A percentile compares a stretch with the other conserved stretches of the same genome.
These are phyloP conservation scores for Vitis hybrid DNA, from an alignment of 177 flowering plant genomes.

Conservation along the genomic window DNA sequence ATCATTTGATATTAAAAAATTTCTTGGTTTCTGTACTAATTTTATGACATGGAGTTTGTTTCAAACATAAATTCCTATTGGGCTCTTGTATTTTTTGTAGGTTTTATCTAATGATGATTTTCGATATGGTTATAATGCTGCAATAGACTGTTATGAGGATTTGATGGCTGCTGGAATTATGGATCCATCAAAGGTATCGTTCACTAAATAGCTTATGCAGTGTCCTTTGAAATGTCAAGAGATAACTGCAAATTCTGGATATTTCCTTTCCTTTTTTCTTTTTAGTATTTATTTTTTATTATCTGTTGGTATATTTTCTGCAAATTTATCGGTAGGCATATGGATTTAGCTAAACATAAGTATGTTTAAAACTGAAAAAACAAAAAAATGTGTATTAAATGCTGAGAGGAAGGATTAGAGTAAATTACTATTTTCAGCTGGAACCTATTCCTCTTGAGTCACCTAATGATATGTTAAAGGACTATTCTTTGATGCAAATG, in stretches of 20 bases:
- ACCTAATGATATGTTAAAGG: neutral
- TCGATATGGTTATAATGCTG: conserved; percentile 81
- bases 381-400: too few relatives aligned
- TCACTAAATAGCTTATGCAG: neutral
- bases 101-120: conserved; percentile 51
- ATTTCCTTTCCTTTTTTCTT: too few relatives aligned
- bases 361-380: too few relatives aligned
- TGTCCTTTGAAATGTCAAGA: too few relatives aligned
- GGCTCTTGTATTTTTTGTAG: conserved; percentile 29
- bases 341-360: too few relatives aligned
- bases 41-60: neutral
- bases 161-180: conserved; percentile 74
- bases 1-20: neutral
- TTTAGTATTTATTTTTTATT: too few relatives aligned
- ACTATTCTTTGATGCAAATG: neutral
- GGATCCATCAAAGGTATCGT: conserved; percentile 84
- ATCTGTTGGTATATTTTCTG: too few relatives aligned
- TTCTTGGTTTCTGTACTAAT: neutral
- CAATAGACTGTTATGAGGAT: conserved; percentile 69
- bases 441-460: neutral
- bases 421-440: too few relatives aligned
- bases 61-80: conserved; percentile 1
- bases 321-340: too few relatives aligned
- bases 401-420: too few relatives aligned
- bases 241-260: neutral